phyloP scores from a whole-genome alignment of 2,329 filamentous ascomycete genomes.

The Hortaea werneckii region DNA sequence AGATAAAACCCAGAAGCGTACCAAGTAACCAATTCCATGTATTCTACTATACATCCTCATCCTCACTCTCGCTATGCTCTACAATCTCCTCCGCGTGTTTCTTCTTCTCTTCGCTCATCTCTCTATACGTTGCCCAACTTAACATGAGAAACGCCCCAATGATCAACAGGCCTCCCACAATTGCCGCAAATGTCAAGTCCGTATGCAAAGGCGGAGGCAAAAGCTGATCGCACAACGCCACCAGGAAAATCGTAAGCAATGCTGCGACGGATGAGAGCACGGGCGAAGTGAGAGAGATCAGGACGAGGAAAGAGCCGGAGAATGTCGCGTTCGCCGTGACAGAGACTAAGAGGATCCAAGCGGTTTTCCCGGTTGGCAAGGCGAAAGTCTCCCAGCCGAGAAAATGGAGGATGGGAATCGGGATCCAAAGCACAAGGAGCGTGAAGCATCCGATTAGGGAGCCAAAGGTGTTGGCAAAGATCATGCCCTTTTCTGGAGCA shows the following conservation, averaged over 20 bases:
- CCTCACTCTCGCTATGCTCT: conserved; percentile 17
- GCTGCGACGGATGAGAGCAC: conserved; percentile 81
- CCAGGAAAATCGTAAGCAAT: conserved; percentile 90
- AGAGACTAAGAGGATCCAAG: conserved; percentile 68
- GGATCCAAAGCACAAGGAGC: conserved; percentile 79
- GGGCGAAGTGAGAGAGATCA: conserved; percentile 86
- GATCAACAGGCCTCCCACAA: conserved; percentile 77
- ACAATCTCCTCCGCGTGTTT: conserved; percentile 40
- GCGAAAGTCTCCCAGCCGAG: conserved; percentile 73
- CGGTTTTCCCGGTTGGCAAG: conserved; percentile 66
- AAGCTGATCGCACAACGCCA: conserved; percentile 83
- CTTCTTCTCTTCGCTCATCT: conserved; percentile 76
- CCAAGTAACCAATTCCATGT: too few species aligned
- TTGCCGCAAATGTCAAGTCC: conserved; percentile 61
- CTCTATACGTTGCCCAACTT: conserved; percentile 83
- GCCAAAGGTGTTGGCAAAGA: conserved; percentile 90
- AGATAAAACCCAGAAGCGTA: too few species aligned
- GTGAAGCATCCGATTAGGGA: conserved; percentile 82
- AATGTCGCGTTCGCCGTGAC: conserved; percentile 85
- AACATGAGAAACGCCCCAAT: conserved; percentile 78
- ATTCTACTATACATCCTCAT: background rate
- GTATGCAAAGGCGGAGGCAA: conserved; percentile 59
- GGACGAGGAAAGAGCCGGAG: conserved; percentile 81
- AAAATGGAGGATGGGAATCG: conserved; percentile 72
- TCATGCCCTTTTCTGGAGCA: conserved; percentile 75